phyloP scores from a whole-genome alignment of 2,329 filamentous ascomycete species.

The Coniella lustricola region DNA sequence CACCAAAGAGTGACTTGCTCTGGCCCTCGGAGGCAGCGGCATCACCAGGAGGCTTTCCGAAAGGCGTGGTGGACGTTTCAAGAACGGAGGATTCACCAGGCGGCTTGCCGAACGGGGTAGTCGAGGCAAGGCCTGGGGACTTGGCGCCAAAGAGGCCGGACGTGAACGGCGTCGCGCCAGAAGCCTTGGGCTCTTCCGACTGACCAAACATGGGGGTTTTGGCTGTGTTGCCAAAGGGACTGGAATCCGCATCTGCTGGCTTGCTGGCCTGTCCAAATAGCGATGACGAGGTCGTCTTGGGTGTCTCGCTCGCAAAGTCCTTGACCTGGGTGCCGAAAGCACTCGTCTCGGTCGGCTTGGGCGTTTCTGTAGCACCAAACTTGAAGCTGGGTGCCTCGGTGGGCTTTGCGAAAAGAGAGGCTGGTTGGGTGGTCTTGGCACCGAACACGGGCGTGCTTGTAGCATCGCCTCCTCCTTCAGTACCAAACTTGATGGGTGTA shows the following conservation, averaged over 20 bases:
- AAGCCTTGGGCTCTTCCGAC: constrained; percentile 18
- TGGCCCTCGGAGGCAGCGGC: constrained; percentile 22
- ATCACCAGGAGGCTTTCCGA: constrained; percentile 25
- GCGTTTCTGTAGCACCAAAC: background rate
- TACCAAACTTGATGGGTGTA: constrained; percentile 48
- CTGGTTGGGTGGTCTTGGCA: constrained; percentile 23
- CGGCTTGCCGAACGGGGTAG: constrained; percentile 21
- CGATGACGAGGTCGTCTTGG: constrained; percentile 13
- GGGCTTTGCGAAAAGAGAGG: constrained; percentile 28
- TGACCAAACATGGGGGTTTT: constrained; percentile 14
- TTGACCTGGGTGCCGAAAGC: constrained; percentile 14
- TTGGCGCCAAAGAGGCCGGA: constrained; percentile 11
- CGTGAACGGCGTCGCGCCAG: constrained; percentile 19
- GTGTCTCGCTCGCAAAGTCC: constrained; percentile 16
- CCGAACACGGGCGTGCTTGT: constrained; percentile 25
- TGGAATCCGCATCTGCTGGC: constrained; percentile 7
- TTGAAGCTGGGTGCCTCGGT: background rate
- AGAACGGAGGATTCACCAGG: constrained; percentile 21
- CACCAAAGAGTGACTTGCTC: constrained; percentile 29
- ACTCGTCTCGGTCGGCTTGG: constrained; percentile 2
- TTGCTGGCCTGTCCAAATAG: constrained; percentile 13
- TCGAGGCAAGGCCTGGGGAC: constrained; percentile 6
- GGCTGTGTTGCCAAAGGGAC: constrained; percentile 15
- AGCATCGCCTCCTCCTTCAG: constrained; percentile 22
- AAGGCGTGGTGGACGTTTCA: no score